Percentiles rank a stretch among this genome's conserved stretches.
Evolutionary conservation across 139 green algal genomes (phyloP).

Genomic region (Penium margaritaceum): DNA sequence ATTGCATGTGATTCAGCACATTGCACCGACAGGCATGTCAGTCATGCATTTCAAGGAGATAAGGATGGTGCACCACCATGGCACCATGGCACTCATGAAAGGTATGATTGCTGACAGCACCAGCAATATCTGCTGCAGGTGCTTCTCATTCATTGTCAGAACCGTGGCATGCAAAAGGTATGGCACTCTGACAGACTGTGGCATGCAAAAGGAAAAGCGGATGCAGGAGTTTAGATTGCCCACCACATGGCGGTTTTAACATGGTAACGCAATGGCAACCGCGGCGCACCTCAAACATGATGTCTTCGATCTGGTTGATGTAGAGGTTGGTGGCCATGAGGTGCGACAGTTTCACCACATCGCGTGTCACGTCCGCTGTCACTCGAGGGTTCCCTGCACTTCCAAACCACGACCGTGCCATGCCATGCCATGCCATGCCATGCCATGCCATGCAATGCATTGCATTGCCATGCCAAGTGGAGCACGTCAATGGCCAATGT

Average conservation of each 20-base stretch:
- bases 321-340: conserved; percentile 91
- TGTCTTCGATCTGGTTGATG: conserved; percentile 72
- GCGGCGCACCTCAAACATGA: conserved; percentile 42
- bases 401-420: background rate
- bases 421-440: background rate
- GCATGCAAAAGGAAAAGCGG: background rate
- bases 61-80: too few species aligned
- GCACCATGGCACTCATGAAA: background rate
- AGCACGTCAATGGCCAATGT: background rate
- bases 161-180: too few species aligned
- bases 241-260: background rate
- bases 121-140: too few species aligned
- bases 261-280: background rate
- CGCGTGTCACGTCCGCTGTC: conserved; percentile 73
- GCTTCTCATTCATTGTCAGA: background rate
- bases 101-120: background rate
- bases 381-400: conserved; percentile 79
- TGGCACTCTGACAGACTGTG: background rate
- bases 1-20: background rate
- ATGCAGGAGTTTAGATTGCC: background rate
- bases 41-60: too few species aligned
- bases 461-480: background rate
- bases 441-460: background rate
- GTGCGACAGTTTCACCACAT: conserved; percentile 76
- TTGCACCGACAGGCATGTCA: too few species aligned